Evolutionary conservation across 805 yeast genomes (phyloP), one percentile per base, ranked within the genome.

Genomic region (Ogataea nakhonphanomensis): DNA sequence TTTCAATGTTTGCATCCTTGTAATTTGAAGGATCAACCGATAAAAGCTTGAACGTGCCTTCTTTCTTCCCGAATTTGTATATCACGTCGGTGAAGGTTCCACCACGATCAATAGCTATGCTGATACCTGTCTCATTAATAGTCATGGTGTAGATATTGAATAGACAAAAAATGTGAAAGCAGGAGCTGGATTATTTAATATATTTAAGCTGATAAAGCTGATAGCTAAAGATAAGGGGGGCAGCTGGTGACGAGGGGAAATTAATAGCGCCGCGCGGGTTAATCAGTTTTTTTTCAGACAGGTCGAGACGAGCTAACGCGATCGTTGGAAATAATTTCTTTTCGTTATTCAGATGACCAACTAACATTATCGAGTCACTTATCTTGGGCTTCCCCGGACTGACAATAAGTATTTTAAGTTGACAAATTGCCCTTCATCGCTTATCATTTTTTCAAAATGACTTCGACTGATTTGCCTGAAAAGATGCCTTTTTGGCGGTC

Each of bases 11-110:
- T 9, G 60, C 57, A 45, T 55, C 60, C 2, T 38, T 35, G 35
- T 54, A 54, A 31, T 54, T 55, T 9, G 44, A 37, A 5, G 60
- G 58, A 34, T 55, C 60, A 5, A 47, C 60, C 1, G 57, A 52
- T 11, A 55, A 40, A 11, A 55, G 36, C 26, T 55, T 55, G 45
- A 55, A 72, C 39, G 59, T 58, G 28, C 22, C 30, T 14, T 37
- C 41, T 11, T 30, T 29, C 10, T 31, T 20, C 3, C 35, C 41
- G 7, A 21, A n/a, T 22, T 37, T 10, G 31, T 13, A 33, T 2
- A 37, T 14, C 20, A 30, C 29, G 13, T 37, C 41, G 27, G 41
- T 37, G n/a, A 37, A 72, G 7, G 73, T 70, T 44, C 74, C 74
- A 36, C 74, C 74, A 20, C 57, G 41, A 28, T 53, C 57, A 20